Evolutionary conservation across 257 asterid species (phyloP).

Genomic region (Solanum pennellii): DNA sequence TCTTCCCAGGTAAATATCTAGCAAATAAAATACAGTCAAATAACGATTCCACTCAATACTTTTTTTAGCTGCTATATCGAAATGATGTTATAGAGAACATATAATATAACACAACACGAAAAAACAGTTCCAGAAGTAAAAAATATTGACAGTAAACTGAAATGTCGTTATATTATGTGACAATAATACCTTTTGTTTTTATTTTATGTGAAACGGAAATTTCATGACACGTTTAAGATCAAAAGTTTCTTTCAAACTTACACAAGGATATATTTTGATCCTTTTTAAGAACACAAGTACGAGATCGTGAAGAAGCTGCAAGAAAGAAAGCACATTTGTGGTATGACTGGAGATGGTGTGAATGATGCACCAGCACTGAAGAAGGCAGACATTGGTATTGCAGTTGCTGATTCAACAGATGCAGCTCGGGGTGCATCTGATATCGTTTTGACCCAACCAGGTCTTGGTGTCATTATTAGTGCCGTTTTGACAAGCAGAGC

Average conservation of each 20-base stretch:
- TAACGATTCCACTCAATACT: background rate
- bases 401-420: constrained; percentile 78
- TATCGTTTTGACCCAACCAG: constrained; percentile 76
- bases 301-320: constrained; percentile 78
- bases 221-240: background rate
- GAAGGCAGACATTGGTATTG: constrained; percentile 80
- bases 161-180: background rate
- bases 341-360: constrained; percentile 93
- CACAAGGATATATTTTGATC: background rate
- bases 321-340: constrained; percentile 70
- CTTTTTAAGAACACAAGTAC: constrained; percentile 54
- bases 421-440: constrained; percentile 87
- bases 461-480: constrained; percentile 68
- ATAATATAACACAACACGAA: background rate
- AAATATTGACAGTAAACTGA: background rate
- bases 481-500: constrained; percentile 83
- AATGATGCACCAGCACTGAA: constrained; percentile 81
- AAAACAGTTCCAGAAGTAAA: background rate
- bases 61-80: background rate
- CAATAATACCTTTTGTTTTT: background rate
- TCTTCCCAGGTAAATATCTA: constrained; percentile 53
- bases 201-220: background rate
- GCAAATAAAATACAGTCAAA: background rate
- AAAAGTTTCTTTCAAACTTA: background rate
- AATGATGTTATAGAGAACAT: background rate